Base-by-base conservation (phyloP, 352 stramenopile species). In the Hyaloperonospora brassicae region DNA sequence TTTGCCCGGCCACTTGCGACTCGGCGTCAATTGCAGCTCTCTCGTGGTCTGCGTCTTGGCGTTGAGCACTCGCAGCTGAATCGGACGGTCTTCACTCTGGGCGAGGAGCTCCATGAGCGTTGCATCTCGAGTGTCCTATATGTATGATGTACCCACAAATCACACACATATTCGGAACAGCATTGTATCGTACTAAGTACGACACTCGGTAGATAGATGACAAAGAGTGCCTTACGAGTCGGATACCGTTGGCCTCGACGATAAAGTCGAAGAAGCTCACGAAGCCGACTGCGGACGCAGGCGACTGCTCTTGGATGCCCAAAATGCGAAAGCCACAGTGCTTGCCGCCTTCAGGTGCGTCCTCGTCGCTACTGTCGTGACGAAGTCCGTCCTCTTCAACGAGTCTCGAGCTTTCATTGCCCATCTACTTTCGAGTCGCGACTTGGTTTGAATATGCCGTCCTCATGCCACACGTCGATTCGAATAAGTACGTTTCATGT, bases 251-350 rank as follows among this genome's bases (percentile, higher is more conserved):
- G 45, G 85, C 91, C 24, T 91, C 91, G 17, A 98, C 79, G 55
- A 99, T 96, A 71, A 99, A 98, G 75, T 98, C 96, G 54, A 99
- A 97, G 68, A 98, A 98, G 55, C 77, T 95, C 31, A 98, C 94
- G 35, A 99, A 90, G 41, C 95, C 95, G 21, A 92, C 93, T 17
- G 72, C 64, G 14, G 81, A 80, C 8, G 95, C 93, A 1, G 96
- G 96, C 40, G 83, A 97, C 55, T 97, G 79, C 34, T 97, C 89
- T 75, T 99, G 95, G 39, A 99, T 97, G 22, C 95, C 95, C 27
- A 99, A 61, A 25, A 99, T 92, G 34, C 96, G 89, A 69, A 98
- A 99, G 38, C 95, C 96, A 49, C 65, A 79, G 66, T 61, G 77
- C 39, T 91, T 72, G 14, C 76, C 83, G 45, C 86, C 81, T 38